Base-by-base conservation (phyloP, 1,284 basidiomycete genomes). In the Laetiporus sulphureus region DNA sequence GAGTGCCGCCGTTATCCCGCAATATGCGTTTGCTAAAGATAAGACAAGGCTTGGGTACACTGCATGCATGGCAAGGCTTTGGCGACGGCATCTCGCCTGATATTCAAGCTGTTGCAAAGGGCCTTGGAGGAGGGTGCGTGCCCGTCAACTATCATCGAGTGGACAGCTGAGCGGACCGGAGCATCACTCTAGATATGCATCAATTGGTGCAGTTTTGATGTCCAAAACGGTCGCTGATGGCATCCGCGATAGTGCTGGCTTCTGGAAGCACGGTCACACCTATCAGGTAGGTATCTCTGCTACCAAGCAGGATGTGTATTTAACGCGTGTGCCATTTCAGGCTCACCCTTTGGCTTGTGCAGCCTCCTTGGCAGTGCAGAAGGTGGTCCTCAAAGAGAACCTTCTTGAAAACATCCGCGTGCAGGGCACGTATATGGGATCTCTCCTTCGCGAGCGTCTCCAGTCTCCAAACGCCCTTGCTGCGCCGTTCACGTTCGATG, bases 221-320 rank as follows among this genome's bases (percentile, higher is more conserved):
- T 80, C 76, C n/a, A 72, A 79, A 50, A 71, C 70, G 42, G 73
- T 93, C 27, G 79, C 83, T 1, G 69, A 77, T 41, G 87, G 80
- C 4, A 72, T 93, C 45, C 69, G 73, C 6, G 72, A 71, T 42
- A 68, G 75, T 29, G 75, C 79, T 5, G 87, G 84, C 21, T 65
- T 82, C 48, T 79, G 81, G 73, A 84, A 84, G 57, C 88, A 91
- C 57, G 90, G 89, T 0, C 88, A 91, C 60, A 92, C 90, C 0
- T 93, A 89, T 59, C 88, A 91, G 69, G 83, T 75, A 52, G 18
- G 52, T 36, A 24, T 8, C 16, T 35, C 30, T 49, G 19, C n/a
- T 13, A 25, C 29, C n/a, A n/a, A n/a, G n/a, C n/a, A n/a, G n/a
- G n/a, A n/a, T n/a, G n/a, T n/a, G n/a, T n/a, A n/a, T n/a, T n/a